Percentiles rank a stretch among this genome's conserved stretches.
phyloP scores from a whole-genome alignment of 192 early-diverging fungal genomes.

The Backusella psychrophila region DNA sequence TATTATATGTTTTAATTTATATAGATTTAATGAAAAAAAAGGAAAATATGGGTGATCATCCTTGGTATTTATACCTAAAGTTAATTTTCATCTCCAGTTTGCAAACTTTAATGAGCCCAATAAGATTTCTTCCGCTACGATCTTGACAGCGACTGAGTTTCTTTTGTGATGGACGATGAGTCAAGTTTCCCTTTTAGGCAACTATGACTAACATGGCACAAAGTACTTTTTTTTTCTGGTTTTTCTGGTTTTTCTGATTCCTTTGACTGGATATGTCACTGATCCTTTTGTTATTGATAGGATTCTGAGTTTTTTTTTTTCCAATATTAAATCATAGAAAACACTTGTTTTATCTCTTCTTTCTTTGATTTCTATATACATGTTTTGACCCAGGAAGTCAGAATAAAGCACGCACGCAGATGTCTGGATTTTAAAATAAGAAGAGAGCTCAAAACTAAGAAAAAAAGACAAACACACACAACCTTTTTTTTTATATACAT shows the following conservation, averaged over 20 bases:
- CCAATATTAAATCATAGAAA: too few species aligned
- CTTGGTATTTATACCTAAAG: background rate
- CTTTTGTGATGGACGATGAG: background rate
- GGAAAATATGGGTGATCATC: background rate
- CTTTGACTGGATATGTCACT: background rate
- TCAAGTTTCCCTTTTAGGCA: background rate
- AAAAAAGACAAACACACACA: too few species aligned
- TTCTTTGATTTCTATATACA: too few species aligned
- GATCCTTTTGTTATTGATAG: background rate
- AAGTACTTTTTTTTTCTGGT: background rate
- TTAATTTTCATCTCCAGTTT: background rate
- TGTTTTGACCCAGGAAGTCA: too few species aligned
- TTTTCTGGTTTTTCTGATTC: background rate
- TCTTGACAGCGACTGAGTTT: conserved; percentile 4
- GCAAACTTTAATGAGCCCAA: background rate
- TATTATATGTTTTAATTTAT: conserved; percentile 13
- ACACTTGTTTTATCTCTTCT: too few species aligned
- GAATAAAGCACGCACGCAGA: too few species aligned
- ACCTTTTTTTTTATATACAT: background rate
- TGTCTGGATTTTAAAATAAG: too few species aligned
- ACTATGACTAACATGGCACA: background rate
- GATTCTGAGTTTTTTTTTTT: too few species aligned
- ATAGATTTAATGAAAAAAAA: conserved; percentile 4
- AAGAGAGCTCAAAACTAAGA: too few species aligned
- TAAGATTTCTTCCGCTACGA: background rate